Evolutionary conservation across 2,329 filamentous ascomycete genomes (phyloP).

Genomic region (Curvularia sp.): DNA sequence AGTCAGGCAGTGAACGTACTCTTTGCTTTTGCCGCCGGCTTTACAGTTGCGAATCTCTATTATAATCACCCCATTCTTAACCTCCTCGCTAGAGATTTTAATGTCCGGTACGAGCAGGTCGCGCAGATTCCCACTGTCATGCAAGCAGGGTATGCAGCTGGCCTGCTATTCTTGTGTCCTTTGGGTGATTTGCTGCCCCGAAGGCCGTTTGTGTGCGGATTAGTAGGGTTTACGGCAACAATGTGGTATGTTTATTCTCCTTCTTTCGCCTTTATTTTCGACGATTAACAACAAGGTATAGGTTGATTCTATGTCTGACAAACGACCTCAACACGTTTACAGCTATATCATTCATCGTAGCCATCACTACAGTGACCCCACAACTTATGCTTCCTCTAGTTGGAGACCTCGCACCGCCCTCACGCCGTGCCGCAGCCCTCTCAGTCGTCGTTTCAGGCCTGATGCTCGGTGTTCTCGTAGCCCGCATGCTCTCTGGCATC

Average conservation of each 20-base stretch:
- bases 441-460: conserved; percentile 78
- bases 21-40: conserved; percentile 72
- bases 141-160: conserved; percentile 79
- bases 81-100: conserved; percentile 73
- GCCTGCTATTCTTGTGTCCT: conserved; percentile 76
- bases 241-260: conserved; percentile 60
- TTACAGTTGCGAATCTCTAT: conserved; percentile 82
- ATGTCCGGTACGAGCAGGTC: conserved; percentile 72
- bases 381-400: conserved; percentile 78
- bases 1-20: conserved; percentile 65
- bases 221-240: conserved; percentile 72
- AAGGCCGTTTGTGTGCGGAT: conserved; percentile 70
- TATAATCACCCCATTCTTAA: conserved; percentile 83
- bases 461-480: conserved; percentile 76
- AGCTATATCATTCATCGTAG: conserved; percentile 73
- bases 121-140: conserved; percentile 74
- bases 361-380: conserved; percentile 81
- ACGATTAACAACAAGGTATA: not conserved
- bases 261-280: not conserved
- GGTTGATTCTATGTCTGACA: conserved; percentile 73
- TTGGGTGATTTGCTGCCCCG: conserved; percentile 73
- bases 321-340: conserved; percentile 69
- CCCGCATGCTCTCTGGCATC: conserved; percentile 76
- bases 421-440: conserved; percentile 71
- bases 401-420: conserved; percentile 75